A percentile compares a stretch with the other conserved stretches of the same genome.
phyloP scores from a whole-genome alignment of 176 grass and related monocot genomes.

The Pharus latifolius region DNA sequence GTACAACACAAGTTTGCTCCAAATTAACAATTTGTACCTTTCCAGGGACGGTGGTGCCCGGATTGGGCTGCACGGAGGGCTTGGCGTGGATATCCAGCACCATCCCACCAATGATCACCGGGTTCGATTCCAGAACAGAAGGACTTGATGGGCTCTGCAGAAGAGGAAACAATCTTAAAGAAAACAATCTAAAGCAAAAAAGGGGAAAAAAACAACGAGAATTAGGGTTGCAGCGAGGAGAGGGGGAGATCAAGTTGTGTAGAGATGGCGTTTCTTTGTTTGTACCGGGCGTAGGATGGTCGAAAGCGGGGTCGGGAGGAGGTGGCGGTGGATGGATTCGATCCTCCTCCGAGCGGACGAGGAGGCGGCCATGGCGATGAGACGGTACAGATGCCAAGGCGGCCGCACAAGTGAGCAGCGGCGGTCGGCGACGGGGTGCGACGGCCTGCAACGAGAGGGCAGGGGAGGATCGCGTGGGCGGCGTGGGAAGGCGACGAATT shows the following conservation, averaged over 20 bases:
- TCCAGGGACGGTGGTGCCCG: constrained; percentile 52
- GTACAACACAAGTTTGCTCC: neutral
- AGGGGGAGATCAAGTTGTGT: neutral
- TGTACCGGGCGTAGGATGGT: constrained; percentile 13
- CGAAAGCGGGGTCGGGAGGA: neutral
- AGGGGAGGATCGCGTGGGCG: too few relatives aligned
- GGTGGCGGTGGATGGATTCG: constrained; percentile 38
- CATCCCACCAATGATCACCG: constrained; percentile 68
- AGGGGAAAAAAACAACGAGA: neutral
- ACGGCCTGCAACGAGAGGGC: too few relatives aligned
- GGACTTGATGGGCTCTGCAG: constrained; percentile 18
- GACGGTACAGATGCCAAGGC: neutral
- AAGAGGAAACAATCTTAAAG: neutral
- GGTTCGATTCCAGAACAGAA: neutral
- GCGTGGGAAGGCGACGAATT: too few relatives aligned
- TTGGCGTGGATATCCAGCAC: constrained; percentile 65
- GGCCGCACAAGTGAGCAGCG: too few relatives aligned
- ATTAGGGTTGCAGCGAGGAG: neutral
- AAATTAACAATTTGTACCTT: constrained; percentile 20
- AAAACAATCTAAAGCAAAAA: neutral
- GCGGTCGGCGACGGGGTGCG: too few relatives aligned
- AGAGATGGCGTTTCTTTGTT: neutral
- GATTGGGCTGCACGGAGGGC: constrained; percentile 32
- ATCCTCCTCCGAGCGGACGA: constrained; percentile 27
- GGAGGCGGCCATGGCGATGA: neutral